Percentiles rank a stretch among this genome's conserved stretches.
Evolutionary conservation across 306 rosid species (phyloP).

Genomic region (Vigna radiata): DNA sequence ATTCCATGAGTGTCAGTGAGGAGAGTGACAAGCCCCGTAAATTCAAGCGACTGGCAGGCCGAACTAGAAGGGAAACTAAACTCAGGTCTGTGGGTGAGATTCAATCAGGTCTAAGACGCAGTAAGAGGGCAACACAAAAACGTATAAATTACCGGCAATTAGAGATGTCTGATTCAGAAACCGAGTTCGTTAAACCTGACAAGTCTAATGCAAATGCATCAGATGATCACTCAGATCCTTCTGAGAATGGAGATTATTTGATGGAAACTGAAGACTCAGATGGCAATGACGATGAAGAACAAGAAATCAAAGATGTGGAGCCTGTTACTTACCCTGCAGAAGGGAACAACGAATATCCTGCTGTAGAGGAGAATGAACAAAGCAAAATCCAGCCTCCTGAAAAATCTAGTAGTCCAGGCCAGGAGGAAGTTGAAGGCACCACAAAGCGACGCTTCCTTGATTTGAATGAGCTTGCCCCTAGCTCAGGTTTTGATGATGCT

Average conservation of each 20-base stretch:
- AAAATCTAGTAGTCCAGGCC: slow-evolving; percentile 54
- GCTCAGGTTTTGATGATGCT: slow-evolving; percentile 84
- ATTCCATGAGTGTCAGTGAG: slow-evolving; percentile 79
- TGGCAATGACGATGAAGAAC: slow-evolving; percentile 56
- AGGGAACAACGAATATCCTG: slow-evolving; percentile 50
- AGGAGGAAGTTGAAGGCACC: slow-evolving; percentile 72
- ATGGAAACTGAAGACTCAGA: slow-evolving; percentile 83
- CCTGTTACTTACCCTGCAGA: slow-evolving; percentile 53
- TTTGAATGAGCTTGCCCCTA: slow-evolving; percentile 90
- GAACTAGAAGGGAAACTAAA: slow-evolving; percentile 79
- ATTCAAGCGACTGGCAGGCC: slow-evolving; percentile 67
- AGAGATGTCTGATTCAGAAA: slow-evolving; percentile 83
- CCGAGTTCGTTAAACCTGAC: slow-evolving; percentile 67
- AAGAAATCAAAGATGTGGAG: slow-evolving; percentile 61
- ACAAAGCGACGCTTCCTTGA: slow-evolving; percentile 81
- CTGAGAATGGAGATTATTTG: slow-evolving; percentile 72
- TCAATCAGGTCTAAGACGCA: slow-evolving; percentile 90
- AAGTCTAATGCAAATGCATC: slow-evolving; percentile 64
- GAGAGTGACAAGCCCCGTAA: slow-evolving; percentile 82
- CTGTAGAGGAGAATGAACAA: slow-evolving; percentile 26
- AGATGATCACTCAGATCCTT: slow-evolving; percentile 61
- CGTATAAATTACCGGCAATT: slow-evolving; percentile 73
- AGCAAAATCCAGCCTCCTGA: slow-evolving; percentile 62
- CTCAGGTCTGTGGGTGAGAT: slow-evolving; percentile 76
- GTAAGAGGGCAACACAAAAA: slow-evolving; percentile 88